Conservation (phyloP, 2,329 filamentous ascomycete species). For the Epichloe gansuensis region DNA sequence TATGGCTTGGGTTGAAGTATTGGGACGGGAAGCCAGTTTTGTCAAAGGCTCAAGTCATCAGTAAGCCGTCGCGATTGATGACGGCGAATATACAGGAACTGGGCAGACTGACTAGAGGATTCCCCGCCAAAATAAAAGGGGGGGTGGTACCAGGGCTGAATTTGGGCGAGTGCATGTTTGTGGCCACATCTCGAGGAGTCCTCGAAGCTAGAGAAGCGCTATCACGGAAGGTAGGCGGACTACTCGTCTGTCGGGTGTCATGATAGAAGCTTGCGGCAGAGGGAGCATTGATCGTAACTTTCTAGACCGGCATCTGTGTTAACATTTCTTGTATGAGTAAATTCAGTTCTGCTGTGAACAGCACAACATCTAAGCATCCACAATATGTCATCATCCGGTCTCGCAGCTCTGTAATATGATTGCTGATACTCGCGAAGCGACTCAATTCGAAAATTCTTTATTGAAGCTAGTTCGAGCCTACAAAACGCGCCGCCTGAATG, state of each 20-base stretch:
- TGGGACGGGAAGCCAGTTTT: constrained; percentile 72
- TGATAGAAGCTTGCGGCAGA: constrained; percentile 13
- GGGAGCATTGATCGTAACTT: no score
- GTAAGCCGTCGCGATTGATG: constrained; percentile 62
- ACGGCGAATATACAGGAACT: constrained; percentile 51
- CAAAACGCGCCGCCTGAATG: not conserved
- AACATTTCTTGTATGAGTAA: no score
- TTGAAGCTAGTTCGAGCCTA: not conserved
- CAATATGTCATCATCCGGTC: no score
- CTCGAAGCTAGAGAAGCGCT: constrained; percentile 75
- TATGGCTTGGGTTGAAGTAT: constrained; percentile 90
- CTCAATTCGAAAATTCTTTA: not conserved
- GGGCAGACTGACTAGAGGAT: constrained; percentile 53
- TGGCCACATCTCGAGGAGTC: constrained; percentile 65
- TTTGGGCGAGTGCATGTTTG: constrained; percentile 70
- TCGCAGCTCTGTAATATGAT: not conserved
- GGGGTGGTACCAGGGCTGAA: constrained; percentile 63
- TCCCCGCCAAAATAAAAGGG: constrained; percentile 40
- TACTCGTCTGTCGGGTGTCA: constrained; percentile 60
- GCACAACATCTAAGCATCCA: not conserved
- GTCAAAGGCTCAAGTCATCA: constrained; percentile 50
- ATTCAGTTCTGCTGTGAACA: not conserved
- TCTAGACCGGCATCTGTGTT: no score
- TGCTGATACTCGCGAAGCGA: not conserved
- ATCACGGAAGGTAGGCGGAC: constrained; percentile 65